Evolutionary conservation across 2,329 filamentous ascomycete species (phyloP).

Genomic region (Drechmeria coniospora): DNA sequence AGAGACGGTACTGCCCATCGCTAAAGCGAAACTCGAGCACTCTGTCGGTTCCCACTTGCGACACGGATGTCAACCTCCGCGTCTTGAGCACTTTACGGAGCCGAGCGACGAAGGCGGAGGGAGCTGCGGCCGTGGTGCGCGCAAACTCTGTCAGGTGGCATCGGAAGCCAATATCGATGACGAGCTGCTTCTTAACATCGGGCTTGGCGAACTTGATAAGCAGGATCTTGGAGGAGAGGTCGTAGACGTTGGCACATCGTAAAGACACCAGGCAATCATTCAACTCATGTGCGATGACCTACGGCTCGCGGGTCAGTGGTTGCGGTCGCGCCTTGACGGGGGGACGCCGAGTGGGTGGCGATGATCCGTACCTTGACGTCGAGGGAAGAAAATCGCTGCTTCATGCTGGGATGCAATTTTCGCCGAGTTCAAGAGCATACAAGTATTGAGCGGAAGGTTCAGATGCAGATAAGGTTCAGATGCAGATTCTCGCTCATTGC

Average conservation of each 20-base stretch:
- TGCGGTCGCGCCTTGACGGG: too few relatives aligned
- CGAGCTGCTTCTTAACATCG: slow-evolving; percentile 71
- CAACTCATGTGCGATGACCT: slow-evolving; percentile 93
- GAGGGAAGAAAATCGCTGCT: slow-evolving; percentile 66
- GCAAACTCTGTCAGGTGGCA: slow-evolving; percentile 87
- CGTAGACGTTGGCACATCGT: slow-evolving; percentile 86
- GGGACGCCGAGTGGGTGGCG: neutral
- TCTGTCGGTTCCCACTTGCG: slow-evolving; percentile 82
- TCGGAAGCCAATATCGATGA: slow-evolving; percentile 91
- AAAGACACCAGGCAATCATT: slow-evolving; percentile 59
- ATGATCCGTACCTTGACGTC: slow-evolving; percentile 47
- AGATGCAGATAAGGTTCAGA: too few relatives aligned
- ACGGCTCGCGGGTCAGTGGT: too few relatives aligned
- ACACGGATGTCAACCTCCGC: slow-evolving; percentile 62
- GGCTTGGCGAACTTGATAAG: slow-evolving; percentile 91
- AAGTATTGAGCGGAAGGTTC: too few relatives aligned
- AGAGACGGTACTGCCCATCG: slow-evolving; percentile 75
- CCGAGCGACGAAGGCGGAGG: slow-evolving; percentile 71
- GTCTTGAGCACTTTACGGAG: slow-evolving; percentile 83
- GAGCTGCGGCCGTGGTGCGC: slow-evolving; percentile 68
- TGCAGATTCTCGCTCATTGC: too few relatives aligned
- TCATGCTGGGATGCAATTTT: too few relatives aligned
- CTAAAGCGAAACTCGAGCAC: slow-evolving; percentile 88
- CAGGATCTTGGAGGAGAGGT: slow-evolving; percentile 88
- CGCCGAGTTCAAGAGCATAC: too few relatives aligned